Percentiles rank a stretch among this genome's conserved stretches.
Evolutionary conservation across 306 rosid genomes (phyloP).

Genomic region (Begonia fuchsioides): DNA sequence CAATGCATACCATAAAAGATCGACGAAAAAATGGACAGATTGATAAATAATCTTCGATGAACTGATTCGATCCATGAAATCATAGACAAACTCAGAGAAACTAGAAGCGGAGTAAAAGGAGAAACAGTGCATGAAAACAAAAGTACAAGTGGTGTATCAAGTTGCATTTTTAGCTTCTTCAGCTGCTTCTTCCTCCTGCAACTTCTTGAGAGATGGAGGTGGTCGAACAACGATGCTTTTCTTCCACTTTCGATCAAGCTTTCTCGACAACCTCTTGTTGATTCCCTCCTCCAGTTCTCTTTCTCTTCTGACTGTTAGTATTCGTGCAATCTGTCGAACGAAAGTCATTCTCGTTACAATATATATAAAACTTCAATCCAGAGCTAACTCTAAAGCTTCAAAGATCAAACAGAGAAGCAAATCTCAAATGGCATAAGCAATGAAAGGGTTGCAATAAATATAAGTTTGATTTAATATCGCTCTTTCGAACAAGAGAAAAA

Average conservation of each 20-base stretch:
- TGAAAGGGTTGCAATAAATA: no score
- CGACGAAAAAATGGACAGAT: not conserved
- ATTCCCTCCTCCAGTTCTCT: slow-evolving; percentile 87
- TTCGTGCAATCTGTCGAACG: slow-evolving; percentile 54
- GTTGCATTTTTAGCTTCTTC: slow-evolving; percentile 39
- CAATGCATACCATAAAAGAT: no score
- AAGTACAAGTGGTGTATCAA: slow-evolving; percentile 10
- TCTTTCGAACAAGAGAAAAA: no score
- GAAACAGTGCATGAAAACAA: no score
- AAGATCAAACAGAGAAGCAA: no score
- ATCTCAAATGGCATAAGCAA: no score
- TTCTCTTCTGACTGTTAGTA: slow-evolving; percentile 89
- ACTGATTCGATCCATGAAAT: no score
- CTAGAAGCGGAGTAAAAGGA: no score
- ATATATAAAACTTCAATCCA: no score
- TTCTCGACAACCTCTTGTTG: slow-evolving; percentile 72
- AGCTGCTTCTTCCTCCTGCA: slow-evolving; percentile 71
- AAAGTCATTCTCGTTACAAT: not conserved
- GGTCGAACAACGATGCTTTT: slow-evolving; percentile 68
- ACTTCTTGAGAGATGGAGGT: slow-evolving; percentile 54
- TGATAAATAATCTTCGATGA: not conserved
- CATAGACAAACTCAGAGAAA: no score
- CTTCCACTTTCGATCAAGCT: slow-evolving; percentile 79
- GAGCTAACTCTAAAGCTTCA: no score
- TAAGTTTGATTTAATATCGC: no score